phyloP scores from a whole-genome alignment of 495 filamentous ascomycete genomes.

The Symbiotaphrina buchneri region DNA sequence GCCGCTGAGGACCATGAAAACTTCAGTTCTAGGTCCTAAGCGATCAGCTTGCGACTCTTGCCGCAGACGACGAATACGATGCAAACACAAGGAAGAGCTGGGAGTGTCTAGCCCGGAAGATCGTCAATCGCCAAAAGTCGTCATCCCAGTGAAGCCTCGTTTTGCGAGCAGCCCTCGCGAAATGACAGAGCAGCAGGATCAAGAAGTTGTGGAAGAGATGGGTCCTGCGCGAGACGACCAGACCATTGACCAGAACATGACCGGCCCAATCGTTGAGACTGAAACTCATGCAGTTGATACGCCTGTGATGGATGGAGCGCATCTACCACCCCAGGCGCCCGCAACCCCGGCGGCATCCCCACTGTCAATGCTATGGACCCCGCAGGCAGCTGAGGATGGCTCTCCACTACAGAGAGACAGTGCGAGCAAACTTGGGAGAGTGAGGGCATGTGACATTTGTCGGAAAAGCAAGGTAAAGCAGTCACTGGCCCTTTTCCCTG shows the following conservation, averaged over 20 bases:
- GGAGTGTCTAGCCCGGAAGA: constrained; percentile 1
- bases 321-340: neutral
- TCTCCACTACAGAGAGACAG: neutral
- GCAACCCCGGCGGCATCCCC: neutral
- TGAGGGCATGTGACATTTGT: constrained; percentile 3
- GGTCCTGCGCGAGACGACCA: neutral
- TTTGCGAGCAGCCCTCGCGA: neutral
- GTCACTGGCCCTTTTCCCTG: neutral
- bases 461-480: constrained; percentile 5
- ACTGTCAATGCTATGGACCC: neutral
- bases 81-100: constrained; percentile 20
- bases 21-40: constrained; percentile 18
- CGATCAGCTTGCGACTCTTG: constrained; percentile 21
- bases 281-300: neutral
- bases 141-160: neutral
- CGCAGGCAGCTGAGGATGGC: neutral
- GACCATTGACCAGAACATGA: neutral
- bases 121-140: neutral
- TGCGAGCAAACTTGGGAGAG: constrained; percentile 2
- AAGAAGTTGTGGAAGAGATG: neutral
- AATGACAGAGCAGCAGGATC: neutral
- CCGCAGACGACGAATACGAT: constrained; percentile 17
- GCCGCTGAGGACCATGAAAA: constrained; percentile 18
- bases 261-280: neutral
- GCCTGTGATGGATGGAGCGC: neutral